phyloP scores from a whole-genome alignment of 768 basidiomycete species.

The Tylopilus balloui region DNA sequence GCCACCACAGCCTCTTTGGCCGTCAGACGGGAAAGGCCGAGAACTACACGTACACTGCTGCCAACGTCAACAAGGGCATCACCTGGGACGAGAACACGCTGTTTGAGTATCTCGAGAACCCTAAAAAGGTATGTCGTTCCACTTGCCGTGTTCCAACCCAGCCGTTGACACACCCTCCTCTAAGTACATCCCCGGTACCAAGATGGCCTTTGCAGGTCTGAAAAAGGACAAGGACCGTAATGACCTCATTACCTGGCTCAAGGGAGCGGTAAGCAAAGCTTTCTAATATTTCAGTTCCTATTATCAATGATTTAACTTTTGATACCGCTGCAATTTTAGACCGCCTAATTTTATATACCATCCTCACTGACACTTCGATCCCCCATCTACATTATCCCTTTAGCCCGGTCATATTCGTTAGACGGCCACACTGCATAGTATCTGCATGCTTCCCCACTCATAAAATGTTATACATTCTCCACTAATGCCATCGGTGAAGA shows the following conservation, averaged over 20 bases:
- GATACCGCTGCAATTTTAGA: constrained; percentile 8
- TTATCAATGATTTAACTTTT: background rate
- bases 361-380: constrained; percentile 9
- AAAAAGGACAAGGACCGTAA: constrained; percentile 99
- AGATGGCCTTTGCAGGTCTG: constrained; percentile 98
- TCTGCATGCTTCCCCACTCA: constrained; percentile 30
- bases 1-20: constrained; percentile 63
- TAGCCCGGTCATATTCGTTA: constrained; percentile 33
- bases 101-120: constrained; percentile 95
- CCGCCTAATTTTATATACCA: constrained; percentile 24
- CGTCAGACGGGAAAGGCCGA: constrained; percentile 83
- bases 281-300: background rate
- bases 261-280: constrained; percentile 55
- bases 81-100: constrained; percentile 84
- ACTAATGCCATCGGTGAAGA: background rate
- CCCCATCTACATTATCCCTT: constrained; percentile 21
- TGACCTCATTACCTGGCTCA: constrained; percentile 85
- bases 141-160: background rate
- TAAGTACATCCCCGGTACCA: constrained; percentile 93
- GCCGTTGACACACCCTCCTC: background rate
- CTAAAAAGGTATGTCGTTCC: constrained; percentile 72
- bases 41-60: constrained; percentile 88
- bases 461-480: constrained; percentile 14
- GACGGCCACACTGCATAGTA: constrained; percentile 28
- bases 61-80: constrained; percentile 93